Evolutionary conservation across 1,284 basidiomycete species (phyloP), one percentile per base, ranked within the genome.

Genomic region (Ganoderma multipileum): DNA sequence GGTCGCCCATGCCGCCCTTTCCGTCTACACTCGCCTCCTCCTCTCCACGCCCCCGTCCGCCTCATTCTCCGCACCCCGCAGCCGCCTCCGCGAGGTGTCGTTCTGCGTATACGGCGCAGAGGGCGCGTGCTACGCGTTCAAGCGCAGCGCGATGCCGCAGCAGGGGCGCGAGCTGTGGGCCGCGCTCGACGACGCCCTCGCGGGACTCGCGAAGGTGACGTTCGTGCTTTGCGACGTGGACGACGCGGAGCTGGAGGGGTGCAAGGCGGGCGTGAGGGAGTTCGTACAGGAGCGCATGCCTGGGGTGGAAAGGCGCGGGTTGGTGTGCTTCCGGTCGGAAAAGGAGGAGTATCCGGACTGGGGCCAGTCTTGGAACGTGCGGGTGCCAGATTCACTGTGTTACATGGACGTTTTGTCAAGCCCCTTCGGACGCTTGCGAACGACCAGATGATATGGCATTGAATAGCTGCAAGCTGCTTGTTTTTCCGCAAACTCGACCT

Each of bases 201-300:
- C n/a, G 23, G n/a, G 30, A n/a, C 60, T 66, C n/a, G 54, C 20
- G 30, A 16, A 36, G 39, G 41, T 67, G 39, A 39, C 36, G 39
- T 63, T 67, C 61, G 2, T 62, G 52, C 52, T 67, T 3, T 62
- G 65, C 54, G 65, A 67, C 54, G 65, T 67, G 30, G 39, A 55
- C 7, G 41, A 39, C 36, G 36, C 20, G 28, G 65, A 28, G 50
- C 18, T 28, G 28, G 33, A 36, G 36, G 28, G 28, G 18, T 54
- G 55, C 30, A 54, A 42, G 52, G 54, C n/a, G 28, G 42, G 18
- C 16, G 9, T 67, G 30, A 11, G 3, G 30, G 30, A 6, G 30
- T 62, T 67, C 60, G 26, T 67, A 20, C 23, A 18, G 61, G 36
- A 57, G 41, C 41, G 38, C 28, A 52, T 67, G 61, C 65, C 65